These are phyloP conservation scores for Lepidopterella palustris DNA, from an alignment of 495 filamentous ascomycete species.

Conservation along the genomic window DNA sequence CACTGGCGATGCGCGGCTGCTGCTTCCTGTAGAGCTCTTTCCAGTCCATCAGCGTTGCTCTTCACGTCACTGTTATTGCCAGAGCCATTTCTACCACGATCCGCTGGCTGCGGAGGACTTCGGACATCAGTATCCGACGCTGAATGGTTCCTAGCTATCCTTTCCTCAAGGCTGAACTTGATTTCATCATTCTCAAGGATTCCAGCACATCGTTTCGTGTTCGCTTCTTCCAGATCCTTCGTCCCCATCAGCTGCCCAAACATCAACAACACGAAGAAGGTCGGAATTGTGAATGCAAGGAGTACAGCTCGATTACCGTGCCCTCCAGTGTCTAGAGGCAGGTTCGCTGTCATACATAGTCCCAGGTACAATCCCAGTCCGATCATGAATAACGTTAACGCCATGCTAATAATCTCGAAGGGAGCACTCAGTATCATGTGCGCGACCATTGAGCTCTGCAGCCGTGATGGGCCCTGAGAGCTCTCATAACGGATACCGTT, in stretches of 20 bases:
- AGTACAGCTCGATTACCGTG: constrained; percentile 13
- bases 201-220: not conserved
- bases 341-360: not conserved
- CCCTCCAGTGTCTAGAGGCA: not conserved
- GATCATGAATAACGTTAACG: constrained; percentile 13
- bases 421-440: constrained; percentile 19
- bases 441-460: constrained; percentile 15
- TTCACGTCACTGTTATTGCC: not conserved
- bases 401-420: constrained; percentile 18
- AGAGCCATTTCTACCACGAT: not conserved
- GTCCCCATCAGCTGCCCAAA: constrained; percentile 19
- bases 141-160: not conserved
- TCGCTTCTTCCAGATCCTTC: constrained; percentile 7
- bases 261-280: constrained; percentile 9
- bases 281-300: constrained; percentile 12
- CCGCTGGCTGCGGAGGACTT: not conserved
- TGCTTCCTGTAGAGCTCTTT: not conserved
- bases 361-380: constrained; percentile 18
- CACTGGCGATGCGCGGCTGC: not conserved
- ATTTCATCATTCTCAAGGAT: not conserved
- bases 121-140: not conserved
- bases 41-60: not conserved
- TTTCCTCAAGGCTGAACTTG: not conserved
- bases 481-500: not conserved
- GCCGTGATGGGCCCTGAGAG: not conserved